phyloP scores from a whole-genome alignment of 495 filamentous ascomycete species.

The Tuber brumale region DNA sequence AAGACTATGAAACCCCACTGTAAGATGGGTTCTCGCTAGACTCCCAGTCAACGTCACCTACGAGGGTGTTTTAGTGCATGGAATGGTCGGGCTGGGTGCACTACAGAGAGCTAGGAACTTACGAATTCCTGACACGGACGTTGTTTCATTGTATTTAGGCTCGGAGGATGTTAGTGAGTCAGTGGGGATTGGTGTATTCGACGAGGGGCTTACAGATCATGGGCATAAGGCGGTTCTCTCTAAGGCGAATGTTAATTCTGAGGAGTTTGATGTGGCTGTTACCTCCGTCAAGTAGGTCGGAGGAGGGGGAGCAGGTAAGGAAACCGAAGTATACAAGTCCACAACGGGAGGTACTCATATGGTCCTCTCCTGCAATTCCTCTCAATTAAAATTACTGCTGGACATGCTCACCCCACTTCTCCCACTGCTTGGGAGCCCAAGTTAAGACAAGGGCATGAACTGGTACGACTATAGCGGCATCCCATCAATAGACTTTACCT shows the following conservation, averaged over 20 bases:
- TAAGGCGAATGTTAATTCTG: constrained; percentile 7
- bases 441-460: constrained; percentile 19
- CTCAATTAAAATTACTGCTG: constrained; percentile 24
- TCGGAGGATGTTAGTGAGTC: constrained; percentile 21
- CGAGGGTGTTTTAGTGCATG: too few species aligned
- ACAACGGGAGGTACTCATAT: not conserved
- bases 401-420: constrained; percentile 22
- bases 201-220: constrained; percentile 32
- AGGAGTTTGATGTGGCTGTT: constrained; percentile 18
- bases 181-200: constrained; percentile 37
- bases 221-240: constrained; percentile 28
- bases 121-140: constrained; percentile 27
- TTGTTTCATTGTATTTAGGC: constrained; percentile 33
- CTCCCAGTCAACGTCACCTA: too few species aligned
- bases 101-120: constrained; percentile 29
- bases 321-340: too few species aligned
- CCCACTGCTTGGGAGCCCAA: constrained; percentile 31
- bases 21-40: too few species aligned
- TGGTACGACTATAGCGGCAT: constrained; percentile 31
- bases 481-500: constrained; percentile 25
- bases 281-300: constrained; percentile 5
- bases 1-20: too few species aligned
- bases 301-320: not conserved
- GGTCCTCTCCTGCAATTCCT: constrained; percentile 31
- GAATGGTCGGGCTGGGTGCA: constrained; percentile 15